Evolutionary conservation across 345 rosid genomes (phyloP).

Genomic region (Anastatica hierochuntica): DNA sequence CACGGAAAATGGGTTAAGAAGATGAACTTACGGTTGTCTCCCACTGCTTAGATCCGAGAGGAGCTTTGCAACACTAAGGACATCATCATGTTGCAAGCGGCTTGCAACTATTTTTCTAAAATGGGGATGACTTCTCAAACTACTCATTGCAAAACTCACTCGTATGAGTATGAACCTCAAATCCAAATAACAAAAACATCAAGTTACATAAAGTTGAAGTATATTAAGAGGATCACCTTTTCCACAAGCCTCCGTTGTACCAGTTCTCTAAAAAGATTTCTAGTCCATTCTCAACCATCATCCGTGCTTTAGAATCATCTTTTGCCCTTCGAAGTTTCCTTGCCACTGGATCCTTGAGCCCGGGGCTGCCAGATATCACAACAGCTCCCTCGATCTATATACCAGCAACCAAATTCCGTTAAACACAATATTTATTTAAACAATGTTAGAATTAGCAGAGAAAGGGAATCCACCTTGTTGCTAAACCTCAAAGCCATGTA

Average conservation of each 20-base stretch:
- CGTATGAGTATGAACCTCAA: conserved; percentile 1
- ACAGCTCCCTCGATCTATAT: conserved; percentile 63
- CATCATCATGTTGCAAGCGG: conserved; percentile 50
- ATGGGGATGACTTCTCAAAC: conserved; percentile 74
- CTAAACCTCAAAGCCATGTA: conserved; percentile 59
- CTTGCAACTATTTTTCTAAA: conserved; percentile 43
- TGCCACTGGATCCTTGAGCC: conserved; percentile 35
- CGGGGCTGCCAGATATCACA: conserved; percentile 87
- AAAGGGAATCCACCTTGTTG: conserved; percentile 38
- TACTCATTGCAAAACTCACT: conserved; percentile 21
- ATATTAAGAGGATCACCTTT: conserved; percentile 39
- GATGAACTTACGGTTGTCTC: conserved; percentile 66
- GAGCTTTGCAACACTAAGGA: conserved; percentile 47
- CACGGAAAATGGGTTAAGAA: background rate
- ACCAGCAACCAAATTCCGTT: background rate
- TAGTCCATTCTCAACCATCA: conserved; percentile 51
- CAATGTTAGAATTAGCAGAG: conserved; percentile 3
- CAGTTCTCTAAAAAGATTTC: conserved; percentile 49
- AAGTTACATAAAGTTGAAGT: background rate
- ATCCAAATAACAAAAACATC: background rate
- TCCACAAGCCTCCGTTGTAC: conserved; percentile 74
- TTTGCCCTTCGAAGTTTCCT: conserved; percentile 63
- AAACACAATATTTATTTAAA: background rate
- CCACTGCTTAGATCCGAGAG: conserved; percentile 76
- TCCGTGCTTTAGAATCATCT: conserved; percentile 58